Percentiles rank a stretch among this genome's conserved stretches.
These are phyloP conservation scores for Celoporthe dispersa DNA, from an alignment of 2,329 filamentous ascomycete species.

Conservation along the genomic window DNA sequence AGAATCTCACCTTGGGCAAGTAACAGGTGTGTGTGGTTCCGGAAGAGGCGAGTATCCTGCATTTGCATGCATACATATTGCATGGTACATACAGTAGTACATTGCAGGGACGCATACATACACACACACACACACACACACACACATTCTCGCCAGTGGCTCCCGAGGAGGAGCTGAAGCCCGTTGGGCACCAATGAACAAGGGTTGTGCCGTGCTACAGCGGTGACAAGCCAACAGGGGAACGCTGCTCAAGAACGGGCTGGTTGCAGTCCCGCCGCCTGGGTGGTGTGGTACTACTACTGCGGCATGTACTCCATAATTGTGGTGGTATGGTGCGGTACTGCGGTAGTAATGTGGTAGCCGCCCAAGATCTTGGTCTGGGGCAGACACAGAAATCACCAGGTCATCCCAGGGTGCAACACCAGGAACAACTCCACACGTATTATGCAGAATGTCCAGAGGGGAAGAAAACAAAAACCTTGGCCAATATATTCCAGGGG, in stretches of 20 bases:
- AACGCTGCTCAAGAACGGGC: slow-evolving; percentile 23
- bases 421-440: slow-evolving; percentile 13
- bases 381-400: slow-evolving; percentile 20
- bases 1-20: neutral
- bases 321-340: neutral
- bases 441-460: neutral
- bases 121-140: neutral
- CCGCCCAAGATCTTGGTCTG: neutral
- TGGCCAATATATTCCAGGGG: slow-evolving; percentile 23
- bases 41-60: slow-evolving; percentile 18
- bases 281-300: neutral
- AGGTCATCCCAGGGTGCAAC: slow-evolving; percentile 1
- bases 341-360: neutral
- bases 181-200: slow-evolving; percentile 30
- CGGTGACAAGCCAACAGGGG: slow-evolving; percentile 29
- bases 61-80: neutral
- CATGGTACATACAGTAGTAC: neutral
- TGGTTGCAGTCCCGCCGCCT: slow-evolving; percentile 17
- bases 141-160: slow-evolving; percentile 8
- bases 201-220: neutral
- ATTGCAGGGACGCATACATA: neutral
- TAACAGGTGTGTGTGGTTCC: slow-evolving; percentile 11
- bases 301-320: slow-evolving; percentile 1
- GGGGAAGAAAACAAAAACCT: neutral
- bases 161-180: slow-evolving; percentile 19